Evolutionary conservation across 768 basidiomycete genomes (phyloP).

Genomic region (Kwoniella botswanensis): DNA sequence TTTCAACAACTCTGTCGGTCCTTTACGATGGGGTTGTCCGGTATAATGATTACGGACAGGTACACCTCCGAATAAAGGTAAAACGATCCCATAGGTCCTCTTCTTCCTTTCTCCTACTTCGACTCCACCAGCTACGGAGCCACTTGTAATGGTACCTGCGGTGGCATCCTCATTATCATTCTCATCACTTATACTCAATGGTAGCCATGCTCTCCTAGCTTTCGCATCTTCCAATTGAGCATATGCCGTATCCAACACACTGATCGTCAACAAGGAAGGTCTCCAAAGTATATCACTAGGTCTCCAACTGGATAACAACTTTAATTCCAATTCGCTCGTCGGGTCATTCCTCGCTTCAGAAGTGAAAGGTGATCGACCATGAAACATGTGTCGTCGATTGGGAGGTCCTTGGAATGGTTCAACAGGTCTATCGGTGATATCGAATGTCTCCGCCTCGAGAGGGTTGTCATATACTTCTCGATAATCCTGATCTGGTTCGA

Average conservation of each 20-base stretch:
- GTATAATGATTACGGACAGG: conserved; percentile 25
- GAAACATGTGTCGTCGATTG: conserved; percentile 43
- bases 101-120: conserved; percentile 6
- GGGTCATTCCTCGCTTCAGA: conserved; percentile 5
- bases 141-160: neutral
- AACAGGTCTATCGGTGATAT: conserved; percentile 24
- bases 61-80: conserved; percentile 32
- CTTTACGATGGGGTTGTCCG: conserved; percentile 27
- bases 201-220: conserved; percentile 33
- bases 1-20: conserved; percentile 43
- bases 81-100: conserved; percentile 19
- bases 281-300: conserved; percentile 49
- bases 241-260: conserved; percentile 47
- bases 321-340: conserved; percentile 13
- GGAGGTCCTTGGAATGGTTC: conserved; percentile 35
- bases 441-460: neutral
- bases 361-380: conserved; percentile 21
- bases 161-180: conserved; percentile 28
- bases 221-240: conserved; percentile 37
- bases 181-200: conserved; percentile 29
- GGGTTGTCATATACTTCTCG: neutral
- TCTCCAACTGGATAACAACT: conserved; percentile 34
- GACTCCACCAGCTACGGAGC: conserved; percentile 6
- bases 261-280: conserved; percentile 44
- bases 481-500: neutral